phyloP scores from a whole-genome alignment of 1,284 basidiomycete genomes.

The Anthracocystis panici-leucophaei region DNA sequence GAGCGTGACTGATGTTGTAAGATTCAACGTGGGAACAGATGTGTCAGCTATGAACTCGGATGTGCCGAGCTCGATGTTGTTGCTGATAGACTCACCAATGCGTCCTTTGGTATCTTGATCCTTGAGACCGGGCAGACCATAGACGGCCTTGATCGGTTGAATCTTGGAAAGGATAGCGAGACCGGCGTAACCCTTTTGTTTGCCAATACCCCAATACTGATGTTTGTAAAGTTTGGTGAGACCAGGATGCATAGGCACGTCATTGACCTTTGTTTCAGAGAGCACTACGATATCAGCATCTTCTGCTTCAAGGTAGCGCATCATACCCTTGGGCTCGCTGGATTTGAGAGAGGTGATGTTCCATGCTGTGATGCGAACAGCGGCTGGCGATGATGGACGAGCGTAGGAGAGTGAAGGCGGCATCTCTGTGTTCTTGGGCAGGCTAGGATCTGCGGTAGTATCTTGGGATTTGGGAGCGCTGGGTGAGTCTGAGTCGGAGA shows the following conservation, averaged over 20 bases:
- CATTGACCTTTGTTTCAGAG: slow-evolving; percentile 66
- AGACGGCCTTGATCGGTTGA: slow-evolving; percentile 75
- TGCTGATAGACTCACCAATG: slow-evolving; percentile 33
- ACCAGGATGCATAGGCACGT: slow-evolving; percentile 55
- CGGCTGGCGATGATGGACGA: slow-evolving; percentile 29
- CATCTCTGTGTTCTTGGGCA: slow-evolving; percentile 49
- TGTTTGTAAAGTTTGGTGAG: slow-evolving; percentile 59
- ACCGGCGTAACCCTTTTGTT: slow-evolving; percentile 74
- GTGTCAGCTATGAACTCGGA: background rate
- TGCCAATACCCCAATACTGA: slow-evolving; percentile 67
- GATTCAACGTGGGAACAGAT: slow-evolving; percentile 56
- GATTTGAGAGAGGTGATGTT: slow-evolving; percentile 66
- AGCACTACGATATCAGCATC: slow-evolving; percentile 65
- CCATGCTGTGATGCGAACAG: slow-evolving; percentile 58
- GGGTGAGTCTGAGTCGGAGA: slow-evolving; percentile 35
- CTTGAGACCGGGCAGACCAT: slow-evolving; percentile 74
- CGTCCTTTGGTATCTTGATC: slow-evolving; percentile 58
- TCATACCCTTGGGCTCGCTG: slow-evolving; percentile 61
- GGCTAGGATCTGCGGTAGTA: slow-evolving; percentile 35
- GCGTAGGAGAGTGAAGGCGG: slow-evolving; percentile 25
- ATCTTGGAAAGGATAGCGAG: slow-evolving; percentile 83
- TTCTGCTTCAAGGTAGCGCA: slow-evolving; percentile 65
- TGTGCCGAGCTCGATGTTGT: background rate
- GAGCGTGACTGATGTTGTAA: slow-evolving; percentile 76
- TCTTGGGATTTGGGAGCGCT: slow-evolving; percentile 36